Evolutionary conservation across 2,329 filamentous ascomycete genomes (phyloP).

Genomic region (Penicillium hordei): DNA sequence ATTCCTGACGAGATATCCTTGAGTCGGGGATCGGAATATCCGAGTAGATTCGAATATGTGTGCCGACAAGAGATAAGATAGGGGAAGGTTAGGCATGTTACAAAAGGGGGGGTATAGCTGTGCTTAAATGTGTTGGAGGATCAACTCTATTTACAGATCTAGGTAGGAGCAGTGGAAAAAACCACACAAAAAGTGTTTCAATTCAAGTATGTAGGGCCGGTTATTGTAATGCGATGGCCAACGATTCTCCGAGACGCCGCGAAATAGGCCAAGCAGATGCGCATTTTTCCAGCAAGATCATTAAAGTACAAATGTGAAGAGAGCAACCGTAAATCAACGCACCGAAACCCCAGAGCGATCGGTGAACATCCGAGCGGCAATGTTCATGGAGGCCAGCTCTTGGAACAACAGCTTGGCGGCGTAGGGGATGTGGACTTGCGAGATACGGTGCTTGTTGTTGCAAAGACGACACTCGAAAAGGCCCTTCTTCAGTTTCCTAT

Average conservation of each 20-base stretch:
- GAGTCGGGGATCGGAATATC: too few species aligned
- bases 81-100: not conserved
- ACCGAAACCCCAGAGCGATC: conserved; percentile 54
- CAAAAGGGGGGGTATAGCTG: too few species aligned
- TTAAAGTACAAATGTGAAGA: conserved; percentile 27
- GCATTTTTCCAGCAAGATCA: conserved; percentile 28
- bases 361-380: conserved; percentile 95
- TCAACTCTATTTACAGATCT: not conserved
- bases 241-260: conserved; percentile 24
- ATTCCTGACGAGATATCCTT: too few species aligned
- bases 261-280: conserved; percentile 20
- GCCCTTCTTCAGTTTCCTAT: conserved; percentile 86
- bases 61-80: not conserved
- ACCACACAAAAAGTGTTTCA: conserved; percentile 7
- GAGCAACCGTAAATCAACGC: conserved; percentile 30
- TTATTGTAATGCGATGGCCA: conserved; percentile 20
- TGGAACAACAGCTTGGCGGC: conserved; percentile 98
- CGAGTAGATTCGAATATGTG: too few species aligned
- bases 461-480: conserved; percentile 96
- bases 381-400: conserved; percentile 97
- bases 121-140: not conserved
- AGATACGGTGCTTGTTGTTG: conserved; percentile 99
- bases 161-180: not conserved
- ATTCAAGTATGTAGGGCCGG: conserved; percentile 28
- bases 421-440: conserved; percentile 96